A percentile compares a stretch with the other conserved stretches of the same genome.
phyloP scores from a whole-genome alignment of 2,329 filamentous ascomycete genomes.

The Diaporthe sp. region DNA sequence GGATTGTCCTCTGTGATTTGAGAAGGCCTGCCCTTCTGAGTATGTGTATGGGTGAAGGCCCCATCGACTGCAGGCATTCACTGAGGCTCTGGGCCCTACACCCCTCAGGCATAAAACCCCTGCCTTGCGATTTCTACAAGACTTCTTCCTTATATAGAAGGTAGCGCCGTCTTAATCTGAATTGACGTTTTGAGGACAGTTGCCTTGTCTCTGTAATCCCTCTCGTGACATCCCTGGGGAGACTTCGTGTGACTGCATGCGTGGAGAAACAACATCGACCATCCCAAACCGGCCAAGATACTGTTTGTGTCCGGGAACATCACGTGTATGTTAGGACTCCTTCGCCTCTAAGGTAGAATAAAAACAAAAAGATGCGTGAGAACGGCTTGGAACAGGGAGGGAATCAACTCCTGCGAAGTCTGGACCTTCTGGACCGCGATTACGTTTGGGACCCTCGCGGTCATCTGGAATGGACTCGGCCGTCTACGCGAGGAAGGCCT shows the following conservation, averaged over 20 bases:
- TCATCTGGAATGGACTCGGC: slow-evolving; percentile 6
- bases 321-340: neutral
- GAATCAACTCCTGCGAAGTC: slow-evolving; percentile 7
- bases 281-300: neutral
- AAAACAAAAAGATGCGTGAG: neutral
- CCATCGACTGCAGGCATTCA: no score
- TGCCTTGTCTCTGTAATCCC: no score
- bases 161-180: no score
- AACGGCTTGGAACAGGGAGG: slow-evolving; percentile 1
- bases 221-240: no score
- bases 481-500: slow-evolving; percentile 22
- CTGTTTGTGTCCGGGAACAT: neutral
- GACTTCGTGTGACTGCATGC: neutral
- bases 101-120: no score
- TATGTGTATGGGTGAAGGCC: no score
- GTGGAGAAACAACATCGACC: neutral
- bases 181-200: no score
- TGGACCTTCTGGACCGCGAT: slow-evolving; percentile 27
- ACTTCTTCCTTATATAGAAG: no score
- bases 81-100: no score
- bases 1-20: neutral
- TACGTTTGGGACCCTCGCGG: neutral
- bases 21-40: neutral
- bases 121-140: no score
- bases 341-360: neutral